Evolutionary conservation across 306 rosid genomes (phyloP), one percentile per base, ranked within the genome.

Genomic region (Mucuna pruriens): DNA sequence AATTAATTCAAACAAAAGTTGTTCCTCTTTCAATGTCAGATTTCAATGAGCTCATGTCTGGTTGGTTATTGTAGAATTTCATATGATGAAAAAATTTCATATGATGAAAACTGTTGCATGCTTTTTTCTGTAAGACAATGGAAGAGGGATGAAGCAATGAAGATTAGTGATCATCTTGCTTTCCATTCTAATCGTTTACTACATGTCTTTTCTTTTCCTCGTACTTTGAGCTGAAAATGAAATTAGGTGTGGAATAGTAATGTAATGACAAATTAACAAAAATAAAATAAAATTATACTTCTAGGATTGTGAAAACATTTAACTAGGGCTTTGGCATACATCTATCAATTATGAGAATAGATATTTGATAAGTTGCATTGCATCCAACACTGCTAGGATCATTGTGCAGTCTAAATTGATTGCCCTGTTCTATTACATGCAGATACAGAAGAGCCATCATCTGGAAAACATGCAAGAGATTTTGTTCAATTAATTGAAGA

Each of bases 401-500:
- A 40, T 63, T 19, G 42, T 72, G 49, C 52, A 6, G 29, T 70
- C n/a, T 64, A 52, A 19, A 34, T 78, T 54, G 69, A n/a, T 78
- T 44, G 9, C 39, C 49, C 9, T 51, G 65, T 44, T 85, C 60
- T 5, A 39, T 73, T 58, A 66, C 54, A 55, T 66, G 20, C 85
- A 82, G 89, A 38, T 81, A 80, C 55, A 78, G 72, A 80, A 71
- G 58, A 80, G 23, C 80, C 84, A 81, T 55, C 82, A 58, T 77
- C 71, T 40, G 46, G 36, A 76, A 81, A 76, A 58, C 80, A 57
- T 16, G 57, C 39, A 42, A 81, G 74, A 19, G 55, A 80, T 55
- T 45, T 89, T 66, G 70, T 83, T 88, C 85, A 46, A 78, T 86
- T 81, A 19, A 31, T 87, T 79, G 81, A 87, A 78, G 83, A 90